phyloP scores from a whole-genome alignment of 1,139 yeast species.

The Geotrichum candidum region DNA sequence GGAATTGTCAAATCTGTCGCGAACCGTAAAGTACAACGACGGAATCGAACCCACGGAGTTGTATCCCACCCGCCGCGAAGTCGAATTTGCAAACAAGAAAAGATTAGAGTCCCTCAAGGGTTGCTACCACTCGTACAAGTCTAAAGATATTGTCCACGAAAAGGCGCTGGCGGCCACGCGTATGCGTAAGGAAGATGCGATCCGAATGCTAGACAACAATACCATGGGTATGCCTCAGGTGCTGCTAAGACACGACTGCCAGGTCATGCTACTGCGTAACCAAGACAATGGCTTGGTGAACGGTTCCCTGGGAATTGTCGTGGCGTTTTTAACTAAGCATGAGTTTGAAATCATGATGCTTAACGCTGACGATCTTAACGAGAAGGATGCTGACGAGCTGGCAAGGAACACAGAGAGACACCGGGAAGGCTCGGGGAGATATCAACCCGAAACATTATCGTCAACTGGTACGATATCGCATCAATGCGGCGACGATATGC shows the following conservation, averaged over 20 bases:
- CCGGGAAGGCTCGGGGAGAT: constrained; percentile 1
- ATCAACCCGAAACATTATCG: constrained; percentile 8
- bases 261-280: constrained; percentile 53
- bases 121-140: constrained; percentile 3
- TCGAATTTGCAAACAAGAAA: constrained; percentile 56
- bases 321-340: constrained; percentile 35
- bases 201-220: constrained; percentile 38
- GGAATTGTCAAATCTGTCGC: constrained; percentile 45
- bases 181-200: constrained; percentile 3
- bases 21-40: constrained; percentile 56
- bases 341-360: constrained; percentile 2
- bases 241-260: constrained; percentile 52
- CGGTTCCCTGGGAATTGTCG: constrained; percentile 50
- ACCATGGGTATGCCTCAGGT: constrained; percentile 45
- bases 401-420: constrained; percentile 5
- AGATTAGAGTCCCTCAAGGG: constrained; percentile 43
- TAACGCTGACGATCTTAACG: background rate
- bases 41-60: constrained; percentile 78
- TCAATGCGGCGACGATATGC: background rate
- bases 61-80: constrained; percentile 70
- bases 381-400: background rate
- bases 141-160: background rate
- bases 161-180: background rate
- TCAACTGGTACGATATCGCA: constrained; percentile 2
- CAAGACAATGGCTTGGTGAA: constrained; percentile 42